phyloP scores from a whole-genome alignment of 768 basidiomycete species.

The Lentinula guzmanii region DNA sequence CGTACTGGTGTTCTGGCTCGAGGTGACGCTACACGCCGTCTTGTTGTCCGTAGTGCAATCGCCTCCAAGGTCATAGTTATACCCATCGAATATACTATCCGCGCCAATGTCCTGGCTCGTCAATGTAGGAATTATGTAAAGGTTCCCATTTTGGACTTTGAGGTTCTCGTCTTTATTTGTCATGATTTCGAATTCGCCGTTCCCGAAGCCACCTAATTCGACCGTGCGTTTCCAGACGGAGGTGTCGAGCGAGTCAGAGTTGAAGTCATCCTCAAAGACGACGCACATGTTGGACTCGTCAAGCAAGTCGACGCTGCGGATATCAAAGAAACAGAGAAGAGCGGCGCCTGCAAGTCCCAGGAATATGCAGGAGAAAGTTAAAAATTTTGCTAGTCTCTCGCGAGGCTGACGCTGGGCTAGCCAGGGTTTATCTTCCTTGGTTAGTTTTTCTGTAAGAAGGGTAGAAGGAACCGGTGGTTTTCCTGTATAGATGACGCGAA shows the following conservation, averaged over 20 bases:
- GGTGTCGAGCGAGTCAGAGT: constrained; percentile 31
- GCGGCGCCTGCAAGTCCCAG: constrained; percentile 50
- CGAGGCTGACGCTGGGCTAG: constrained; percentile 31
- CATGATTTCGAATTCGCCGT: constrained; percentile 78
- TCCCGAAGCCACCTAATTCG: constrained; percentile 72
- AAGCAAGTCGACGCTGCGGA: constrained; percentile 34
- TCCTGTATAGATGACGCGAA: constrained; percentile 5
- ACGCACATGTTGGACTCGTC: constrained; percentile 39
- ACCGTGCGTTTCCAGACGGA: constrained; percentile 63
- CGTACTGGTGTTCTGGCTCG: constrained; percentile 32
- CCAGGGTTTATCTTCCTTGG: constrained; percentile 58
- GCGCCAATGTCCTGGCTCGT: constrained; percentile 46
- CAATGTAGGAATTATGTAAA: constrained; percentile 80
- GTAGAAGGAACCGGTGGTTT: constrained; percentile 41
- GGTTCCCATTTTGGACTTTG: constrained; percentile 57
- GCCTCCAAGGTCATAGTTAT: constrained; percentile 57
- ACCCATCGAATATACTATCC: constrained; percentile 47
- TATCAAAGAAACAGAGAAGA: constrained; percentile 48
- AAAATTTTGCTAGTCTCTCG: constrained; percentile 26
- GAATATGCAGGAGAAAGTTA: constrained; percentile 49
- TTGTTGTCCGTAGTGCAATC: constrained; percentile 38
- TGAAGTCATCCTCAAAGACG: constrained; percentile 71
- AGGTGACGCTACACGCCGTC: constrained; percentile 20
- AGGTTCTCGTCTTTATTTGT: constrained; percentile 56
- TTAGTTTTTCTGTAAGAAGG: constrained; percentile 45